Evolutionary conservation across 2,329 filamentous ascomycete genomes (phyloP), one percentile per base, ranked within the genome.

Genomic region (Salinomyces thailandicus): DNA sequence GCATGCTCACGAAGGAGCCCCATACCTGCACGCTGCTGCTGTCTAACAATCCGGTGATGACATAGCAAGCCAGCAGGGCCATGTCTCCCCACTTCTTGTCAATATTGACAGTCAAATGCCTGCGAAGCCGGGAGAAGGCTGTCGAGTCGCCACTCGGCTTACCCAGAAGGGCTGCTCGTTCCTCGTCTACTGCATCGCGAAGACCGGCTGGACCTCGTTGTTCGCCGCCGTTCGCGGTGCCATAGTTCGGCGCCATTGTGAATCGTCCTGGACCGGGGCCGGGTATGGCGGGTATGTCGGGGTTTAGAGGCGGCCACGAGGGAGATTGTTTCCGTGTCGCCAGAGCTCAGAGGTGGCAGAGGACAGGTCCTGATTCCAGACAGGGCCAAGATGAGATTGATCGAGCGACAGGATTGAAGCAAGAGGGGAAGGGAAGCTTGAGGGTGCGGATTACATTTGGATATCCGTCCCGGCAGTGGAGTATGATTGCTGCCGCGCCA

Each of bases 1-100:
- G 83, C 82, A 87, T 87, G 50, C 78, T 83, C 27, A 85, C 81
- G 49, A 89, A 89, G 2, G 79, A 79, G 9, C 81, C 80, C 78
- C 81, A 87, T 28, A 81, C 80, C 39, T 77, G 79, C 31, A 83
- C 80, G 2, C 81, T 77, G 2, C 80, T 77, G 59, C 79, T 84
- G 60, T 89, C 83, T 5, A 85, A 69, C 8, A 89, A 64, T 3
- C 83, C 83, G 0, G 83, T 87, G 53, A 86, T 79, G 45, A 83
- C 62, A 55, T 86, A 87, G 60, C 80, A 85, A 18, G 75, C 62
- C 3, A 89, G 63, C 26, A 89, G 67, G 14, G 85, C 63, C 1
- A 82, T 44, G 51, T 89, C 82, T 11, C 77, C 74, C 68, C 76
- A 72, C 30, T 72, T 66, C 18, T 76, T 73, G 41, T 64, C 67